These are phyloP conservation scores for Kazachstania sp. DNA, from an alignment of 1,139 yeast genomes.

Conservation along the genomic window DNA sequence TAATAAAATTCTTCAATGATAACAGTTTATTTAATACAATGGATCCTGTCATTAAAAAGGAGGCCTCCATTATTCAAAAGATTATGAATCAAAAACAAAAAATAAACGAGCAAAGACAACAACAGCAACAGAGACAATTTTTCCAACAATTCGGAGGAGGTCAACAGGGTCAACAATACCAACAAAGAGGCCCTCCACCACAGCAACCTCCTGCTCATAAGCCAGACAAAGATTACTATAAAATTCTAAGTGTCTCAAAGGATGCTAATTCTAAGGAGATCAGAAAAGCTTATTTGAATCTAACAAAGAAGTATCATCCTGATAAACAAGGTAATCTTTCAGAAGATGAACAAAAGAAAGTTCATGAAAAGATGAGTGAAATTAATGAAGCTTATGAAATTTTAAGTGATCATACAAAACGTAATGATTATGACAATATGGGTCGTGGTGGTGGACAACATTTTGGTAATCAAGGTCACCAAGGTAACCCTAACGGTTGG, in stretches of 20 bases:
- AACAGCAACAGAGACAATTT: constrained; percentile 14
- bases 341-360: constrained; percentile 63
- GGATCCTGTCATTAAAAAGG: constrained; percentile 13
- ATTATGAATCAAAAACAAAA: constrained; percentile 9
- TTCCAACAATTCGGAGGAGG: constrained; percentile 41
- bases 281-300: constrained; percentile 70
- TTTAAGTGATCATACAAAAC: constrained; percentile 55
- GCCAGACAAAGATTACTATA: constrained; percentile 68
- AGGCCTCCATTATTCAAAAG: constrained; percentile 10
- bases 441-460: constrained; percentile 9
- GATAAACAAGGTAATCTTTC: constrained; percentile 68
- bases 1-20: constrained; percentile 19
- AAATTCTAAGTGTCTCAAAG: constrained; percentile 57
- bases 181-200: constrained; percentile 13
- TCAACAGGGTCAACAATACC: constrained; percentile 43
- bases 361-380: constrained; percentile 80
- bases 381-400: constrained; percentile 92
- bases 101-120: constrained; percentile 19
- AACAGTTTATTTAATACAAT: constrained; percentile 15
- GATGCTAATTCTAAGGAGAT: constrained; percentile 68
- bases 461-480: not conserved
- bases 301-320: constrained; percentile 81
- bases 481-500: constrained; percentile 4
- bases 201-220: constrained; percentile 32
- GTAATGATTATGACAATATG: constrained; percentile 55